Evolutionary conservation across 2,329 filamentous ascomycete species (phyloP).

Genomic region (Exophiala sp.): DNA sequence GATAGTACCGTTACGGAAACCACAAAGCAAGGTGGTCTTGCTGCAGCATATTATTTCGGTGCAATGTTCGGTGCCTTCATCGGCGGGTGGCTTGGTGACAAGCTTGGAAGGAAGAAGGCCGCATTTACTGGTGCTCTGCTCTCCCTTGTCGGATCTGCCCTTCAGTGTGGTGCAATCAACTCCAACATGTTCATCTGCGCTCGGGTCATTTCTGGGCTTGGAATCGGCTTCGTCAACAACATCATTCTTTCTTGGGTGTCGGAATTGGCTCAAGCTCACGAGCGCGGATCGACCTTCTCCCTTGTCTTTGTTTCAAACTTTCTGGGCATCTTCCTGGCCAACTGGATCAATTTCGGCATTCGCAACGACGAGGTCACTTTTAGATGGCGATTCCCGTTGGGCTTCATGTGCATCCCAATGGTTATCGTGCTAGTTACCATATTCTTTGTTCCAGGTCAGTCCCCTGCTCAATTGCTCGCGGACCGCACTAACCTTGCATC

Average conservation of each 20-base stretch:
- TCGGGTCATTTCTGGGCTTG: constrained; percentile 32
- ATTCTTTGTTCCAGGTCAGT: constrained; percentile 38
- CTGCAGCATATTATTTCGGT: constrained; percentile 33
- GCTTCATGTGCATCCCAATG: constrained; percentile 31
- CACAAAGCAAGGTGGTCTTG: constrained; percentile 32
- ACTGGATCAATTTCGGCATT: constrained; percentile 34
- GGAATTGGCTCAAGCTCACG: constrained; percentile 29
- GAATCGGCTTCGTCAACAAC: constrained; percentile 34
- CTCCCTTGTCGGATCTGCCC: constrained; percentile 30
- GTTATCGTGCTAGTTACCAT: constrained; percentile 26
- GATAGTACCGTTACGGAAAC: constrained; percentile 28
- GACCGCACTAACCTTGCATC: neutral
- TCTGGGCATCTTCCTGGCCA: constrained; percentile 31
- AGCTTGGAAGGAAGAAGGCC: constrained; percentile 30
- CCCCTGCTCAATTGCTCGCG: neutral
- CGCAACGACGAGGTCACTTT: constrained; percentile 22
- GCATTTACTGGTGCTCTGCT: constrained; percentile 29
- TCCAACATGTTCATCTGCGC: constrained; percentile 33
- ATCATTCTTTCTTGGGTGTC: constrained; percentile 32
- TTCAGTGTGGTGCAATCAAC: constrained; percentile 28
- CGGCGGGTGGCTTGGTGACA: constrained; percentile 31
- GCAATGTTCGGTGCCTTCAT: constrained; percentile 31
- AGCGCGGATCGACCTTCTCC: constrained; percentile 31
- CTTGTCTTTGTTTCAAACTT: constrained; percentile 33
- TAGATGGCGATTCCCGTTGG: constrained; percentile 33